Evolutionary conservation across 768 basidiomycete genomes (phyloP), one percentile per base, ranked within the genome.

Genomic region (Leccinellum luteum): DNA sequence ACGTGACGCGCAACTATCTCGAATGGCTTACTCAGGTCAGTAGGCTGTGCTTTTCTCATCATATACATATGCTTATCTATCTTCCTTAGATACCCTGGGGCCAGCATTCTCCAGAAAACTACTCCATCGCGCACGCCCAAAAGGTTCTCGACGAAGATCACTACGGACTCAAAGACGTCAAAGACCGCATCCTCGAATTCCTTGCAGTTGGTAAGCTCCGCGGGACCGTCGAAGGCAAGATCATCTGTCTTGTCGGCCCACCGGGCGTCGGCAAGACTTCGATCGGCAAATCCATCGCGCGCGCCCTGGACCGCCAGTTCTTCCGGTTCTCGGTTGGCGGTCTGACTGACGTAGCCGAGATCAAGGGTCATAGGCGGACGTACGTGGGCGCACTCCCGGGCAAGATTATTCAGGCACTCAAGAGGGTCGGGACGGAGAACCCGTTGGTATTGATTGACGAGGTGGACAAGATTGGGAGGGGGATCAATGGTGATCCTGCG

Each of bases 241-340:
- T 99, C 65, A 88, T 98, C 43, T 96, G 94, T 66, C 83, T 99
- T 23, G 92, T 90, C 38, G 97, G 97, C 15, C 97, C 97, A 10
- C 97, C 96, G 3, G 96, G 96, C 69, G 97, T 99, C 4, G 96
- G 96, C 41, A 98, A 98, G 78, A 98, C 96, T 4, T 89, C 86
- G 55, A 97, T 98, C 44, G 96, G 95, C 49, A 95, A 95, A 78
- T 91, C 88, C 3, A 97, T 99, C 51, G 89, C 97, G 0, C 82
- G 94, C 15, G 95, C 96, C 4, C 78, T 99, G 23, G 86, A 89
- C 27, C 76, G 96, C 58, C 87, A 93, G 70, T 98, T 98, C 77
- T 98, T 95, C 84, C 82, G 94, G 49, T 97, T 99, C 76, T 93
- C 90, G 9, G 96, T 98, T 4, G 96, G 97, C 61, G 96, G 97